Base-by-base conservation (phyloP, 305 asterid species). In the Petunia hybrid region DNA sequence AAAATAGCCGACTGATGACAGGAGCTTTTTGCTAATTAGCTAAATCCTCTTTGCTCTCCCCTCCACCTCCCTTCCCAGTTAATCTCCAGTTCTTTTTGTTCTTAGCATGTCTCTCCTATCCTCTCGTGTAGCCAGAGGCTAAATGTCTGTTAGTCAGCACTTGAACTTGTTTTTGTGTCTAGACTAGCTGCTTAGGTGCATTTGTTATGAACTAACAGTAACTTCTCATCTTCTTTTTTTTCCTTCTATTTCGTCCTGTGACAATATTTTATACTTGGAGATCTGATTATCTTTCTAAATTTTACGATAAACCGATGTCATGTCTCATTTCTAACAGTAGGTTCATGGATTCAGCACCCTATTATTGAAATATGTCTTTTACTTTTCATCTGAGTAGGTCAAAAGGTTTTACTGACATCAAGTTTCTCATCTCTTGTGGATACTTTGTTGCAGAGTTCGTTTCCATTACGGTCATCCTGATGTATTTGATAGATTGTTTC, bases 401-500 rank as follows among this genome's bases (percentile, higher is more conserved):
- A 51, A 73, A 73, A 51, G 4, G 76, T 76, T 64, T 79, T 66
- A 36, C 77, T 79, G 82, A 79, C 66, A 51, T 66, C 56, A 51
- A 68, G 70, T 71, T 68, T 80, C 78, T 65, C 6, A 8, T 71
- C 75, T 61, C 56, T 71, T 83, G 8, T 74, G 60, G 66, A 55
- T 61, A 16, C 77, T 81, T 82, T 64, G 22, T 65, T 40, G 80
- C 95, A 95, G 99, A 93, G 99, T 95, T 70, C 98, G 98, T 78
- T 95, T 94, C 85, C 99, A 94, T 90, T 95, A 95, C 82, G 99
- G 99, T 60, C 99, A 95, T 88, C 99, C 99, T 5, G 99, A 95
- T 86, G 91, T 95, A 81, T 95, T 95, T 45, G 99, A 95, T 82
- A 91, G 99, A 87, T 79, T 95, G 85, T 95, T 95, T 92, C 99